phyloP scores from a whole-genome alignment of 345 rosid species.

The Aurinia saxatilis region DNA sequence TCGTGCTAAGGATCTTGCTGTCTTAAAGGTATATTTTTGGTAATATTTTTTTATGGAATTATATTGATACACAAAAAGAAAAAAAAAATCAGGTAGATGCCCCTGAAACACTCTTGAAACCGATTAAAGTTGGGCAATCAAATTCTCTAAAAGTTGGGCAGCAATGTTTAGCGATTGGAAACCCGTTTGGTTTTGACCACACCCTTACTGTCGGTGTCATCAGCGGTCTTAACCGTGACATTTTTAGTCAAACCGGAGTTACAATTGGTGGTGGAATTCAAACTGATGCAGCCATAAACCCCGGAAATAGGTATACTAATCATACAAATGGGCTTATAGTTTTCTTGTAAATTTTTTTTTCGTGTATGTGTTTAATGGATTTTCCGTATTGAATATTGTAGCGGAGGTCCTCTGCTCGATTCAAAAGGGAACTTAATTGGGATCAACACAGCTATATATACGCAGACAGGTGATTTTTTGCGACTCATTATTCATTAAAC shows the following conservation, averaged over 20 bases:
- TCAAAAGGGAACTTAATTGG: slow-evolving; percentile 90
- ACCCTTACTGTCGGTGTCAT: slow-evolving; percentile 92
- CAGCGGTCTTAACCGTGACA: slow-evolving; percentile 88
- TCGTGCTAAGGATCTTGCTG: slow-evolving; percentile 92
- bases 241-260: slow-evolving; percentile 85
- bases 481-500: not conserved
- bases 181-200: slow-evolving; percentile 97
- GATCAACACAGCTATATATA: slow-evolving; percentile 86
- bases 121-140: slow-evolving; percentile 72
- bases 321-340: not conserved
- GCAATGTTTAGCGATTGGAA: slow-evolving; percentile 91
- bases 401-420: slow-evolving; percentile 93
- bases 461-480: slow-evolving; percentile 65
- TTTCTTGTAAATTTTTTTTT: not conserved
- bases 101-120: slow-evolving; percentile 61
- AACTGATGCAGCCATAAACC: slow-evolving; percentile 99
- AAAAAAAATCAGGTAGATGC: slow-evolving; percentile 78
- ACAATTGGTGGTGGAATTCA: slow-evolving; percentile 94
- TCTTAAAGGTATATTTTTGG: slow-evolving; percentile 44
- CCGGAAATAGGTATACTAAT: slow-evolving; percentile 73
- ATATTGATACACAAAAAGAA: slow-evolving; percentile 2
- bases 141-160: slow-evolving; percentile 81
- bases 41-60: not conserved
- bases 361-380: not conserved
- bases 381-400: slow-evolving; percentile 25